Conservation (phyloP, 192 early-diverging fungal genomes). For the Oehlia diaphana region DNA sequence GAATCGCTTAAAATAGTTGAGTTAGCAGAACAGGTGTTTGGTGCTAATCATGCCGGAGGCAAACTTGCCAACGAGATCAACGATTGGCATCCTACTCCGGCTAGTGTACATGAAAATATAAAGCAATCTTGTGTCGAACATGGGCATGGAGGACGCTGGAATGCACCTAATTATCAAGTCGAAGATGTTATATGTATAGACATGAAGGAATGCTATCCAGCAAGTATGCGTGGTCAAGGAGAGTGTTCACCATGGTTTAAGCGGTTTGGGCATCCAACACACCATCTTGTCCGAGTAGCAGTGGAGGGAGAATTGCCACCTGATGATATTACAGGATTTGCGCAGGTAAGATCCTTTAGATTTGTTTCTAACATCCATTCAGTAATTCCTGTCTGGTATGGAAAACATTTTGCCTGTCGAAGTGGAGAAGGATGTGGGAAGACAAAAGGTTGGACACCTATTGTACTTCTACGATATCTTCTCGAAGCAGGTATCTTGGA, state of each 20-base stretch:
- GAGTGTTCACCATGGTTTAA: too few species aligned
- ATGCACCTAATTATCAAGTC: too few species aligned
- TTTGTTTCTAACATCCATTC: slow-evolving; percentile 1
- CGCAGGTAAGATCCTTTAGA: neutral
- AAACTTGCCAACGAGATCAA: slow-evolving; percentile 18
- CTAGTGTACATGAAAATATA: slow-evolving; percentile 11
- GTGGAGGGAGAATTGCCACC: slow-evolving; percentile 10
- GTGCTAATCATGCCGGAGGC: neutral
- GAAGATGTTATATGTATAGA: too few species aligned
- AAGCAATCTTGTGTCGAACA: slow-evolving; percentile 18
- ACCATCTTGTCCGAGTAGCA: slow-evolving; percentile 14
- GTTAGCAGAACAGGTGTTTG: slow-evolving; percentile 29
- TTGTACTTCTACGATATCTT: slow-evolving; percentile 20
- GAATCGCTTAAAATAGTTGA: slow-evolving; percentile 27
- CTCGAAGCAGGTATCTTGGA: neutral
- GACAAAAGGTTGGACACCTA: neutral
- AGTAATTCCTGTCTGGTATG: slow-evolving; percentile 10
- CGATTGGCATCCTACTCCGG: slow-evolving; percentile 1
- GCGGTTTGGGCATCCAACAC: slow-evolving; percentile 13
- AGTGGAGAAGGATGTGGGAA: slow-evolving; percentile 1
- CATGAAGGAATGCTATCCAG: too few species aligned
- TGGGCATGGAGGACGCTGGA: slow-evolving; percentile 1
- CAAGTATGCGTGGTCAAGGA: too few species aligned
- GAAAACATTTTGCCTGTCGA: slow-evolving; percentile 9
- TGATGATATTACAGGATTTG: slow-evolving; percentile 8